Conservation (phyloP, 2,329 filamentous ascomycete genomes). For the Microcyclospora pomicola region DNA sequence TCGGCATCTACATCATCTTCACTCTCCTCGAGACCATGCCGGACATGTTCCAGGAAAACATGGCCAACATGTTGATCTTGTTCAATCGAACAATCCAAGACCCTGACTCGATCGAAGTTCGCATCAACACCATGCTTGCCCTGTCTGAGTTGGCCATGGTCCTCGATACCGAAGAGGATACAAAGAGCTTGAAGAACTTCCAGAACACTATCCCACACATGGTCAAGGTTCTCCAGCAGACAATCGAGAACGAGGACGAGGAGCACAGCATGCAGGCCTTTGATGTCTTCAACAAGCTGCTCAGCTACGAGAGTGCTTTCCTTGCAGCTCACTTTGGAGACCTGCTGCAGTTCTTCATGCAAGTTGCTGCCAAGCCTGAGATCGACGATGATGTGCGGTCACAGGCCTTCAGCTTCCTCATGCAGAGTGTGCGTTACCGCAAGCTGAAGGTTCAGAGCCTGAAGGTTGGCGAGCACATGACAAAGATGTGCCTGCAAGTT, state of each 20-base stretch:
- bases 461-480: constrained; percentile 74
- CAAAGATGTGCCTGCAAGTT: constrained; percentile 75
- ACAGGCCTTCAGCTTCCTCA: constrained; percentile 85
- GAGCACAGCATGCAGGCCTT: constrained; percentile 83
- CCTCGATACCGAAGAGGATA: constrained; percentile 75
- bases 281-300: constrained; percentile 90
- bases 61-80: constrained; percentile 63
- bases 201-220: constrained; percentile 72
- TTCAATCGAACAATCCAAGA: constrained; percentile 83
- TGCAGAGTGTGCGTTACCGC: constrained; percentile 80
- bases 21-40: constrained; percentile 82
- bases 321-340: constrained; percentile 78
- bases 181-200: constrained; percentile 57
- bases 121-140: constrained; percentile 86
- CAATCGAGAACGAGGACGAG: constrained; percentile 60
- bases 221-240: constrained; percentile 76
- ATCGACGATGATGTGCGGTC: constrained; percentile 74
- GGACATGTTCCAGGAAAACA: constrained; percentile 69
- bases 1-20: constrained; percentile 85
- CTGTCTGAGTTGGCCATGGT: constrained; percentile 79
- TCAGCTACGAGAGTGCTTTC: constrained; percentile 77
- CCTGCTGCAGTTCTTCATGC: constrained; percentile 85
- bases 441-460: constrained; percentile 92
- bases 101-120: constrained; percentile 78
- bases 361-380: constrained; percentile 61